Evolutionary conservation across 1,284 basidiomycete species (phyloP).

Genomic region (Puccinia novopanici): DNA sequence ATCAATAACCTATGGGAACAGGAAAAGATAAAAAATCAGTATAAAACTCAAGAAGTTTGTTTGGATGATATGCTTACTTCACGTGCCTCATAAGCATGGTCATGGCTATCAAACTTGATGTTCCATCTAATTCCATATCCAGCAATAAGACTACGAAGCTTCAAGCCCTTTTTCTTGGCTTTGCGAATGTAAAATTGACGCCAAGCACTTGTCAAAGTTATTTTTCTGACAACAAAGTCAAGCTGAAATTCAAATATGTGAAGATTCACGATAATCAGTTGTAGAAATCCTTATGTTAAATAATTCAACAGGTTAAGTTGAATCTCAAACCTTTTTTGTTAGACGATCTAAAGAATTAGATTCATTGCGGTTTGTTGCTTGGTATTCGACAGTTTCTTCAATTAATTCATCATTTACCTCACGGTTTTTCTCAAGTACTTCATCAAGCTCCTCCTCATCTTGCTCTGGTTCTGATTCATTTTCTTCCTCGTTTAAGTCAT

Average conservation of each 20-base stretch:
- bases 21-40: background rate
- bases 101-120: constrained; percentile 31
- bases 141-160: background rate
- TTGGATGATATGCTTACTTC: background rate
- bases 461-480: no score
- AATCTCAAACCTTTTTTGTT: no score
- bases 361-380: constrained; percentile 13
- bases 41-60: background rate
- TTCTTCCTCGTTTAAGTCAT: no score
- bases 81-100: constrained; percentile 16
- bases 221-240: constrained; percentile 22
- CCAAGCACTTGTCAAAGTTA: constrained; percentile 7
- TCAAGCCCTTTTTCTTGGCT: background rate
- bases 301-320: no score
- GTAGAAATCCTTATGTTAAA: no score
- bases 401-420: constrained; percentile 26
- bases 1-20: constrained; percentile 2
- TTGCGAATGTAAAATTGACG: background rate
- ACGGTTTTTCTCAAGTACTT: no score
- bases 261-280: no score
- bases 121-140: constrained; percentile 32
- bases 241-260: background rate
- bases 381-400: background rate
- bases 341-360: constrained; percentile 1
- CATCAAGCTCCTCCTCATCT: no score